Conservation (phyloP, 2,329 filamentous ascomycete genomes). For the Fusarium floridanum region DNA sequence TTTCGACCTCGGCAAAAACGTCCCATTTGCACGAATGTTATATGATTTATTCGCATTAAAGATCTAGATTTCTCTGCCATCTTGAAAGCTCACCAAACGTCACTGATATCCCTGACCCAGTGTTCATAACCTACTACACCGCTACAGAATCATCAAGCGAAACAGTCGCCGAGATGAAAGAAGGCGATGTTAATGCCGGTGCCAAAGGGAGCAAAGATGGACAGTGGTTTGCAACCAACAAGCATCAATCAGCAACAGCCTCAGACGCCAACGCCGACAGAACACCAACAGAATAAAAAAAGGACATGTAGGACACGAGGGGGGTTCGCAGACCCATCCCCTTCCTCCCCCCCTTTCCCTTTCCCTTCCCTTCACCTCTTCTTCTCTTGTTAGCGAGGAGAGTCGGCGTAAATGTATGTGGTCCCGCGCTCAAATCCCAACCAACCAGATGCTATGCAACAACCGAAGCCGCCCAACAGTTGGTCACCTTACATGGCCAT, state of each 20-base stretch:
- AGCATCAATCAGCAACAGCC: conserved; percentile 43
- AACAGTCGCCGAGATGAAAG: background rate
- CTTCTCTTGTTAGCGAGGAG: conserved; percentile 9
- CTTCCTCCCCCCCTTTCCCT: conserved; percentile 17
- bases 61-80: conserved; percentile 46
- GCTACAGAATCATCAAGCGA: conserved; percentile 5
- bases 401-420: conserved; percentile 16
- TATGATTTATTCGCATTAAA: conserved; percentile 43
- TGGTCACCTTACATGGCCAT: conserved; percentile 84
- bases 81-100: conserved; percentile 21
- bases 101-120: background rate
- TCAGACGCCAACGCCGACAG: conserved; percentile 52
- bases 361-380: conserved; percentile 3
- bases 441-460: conserved; percentile 46
- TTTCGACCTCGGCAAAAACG: background rate
- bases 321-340: conserved; percentile 34
- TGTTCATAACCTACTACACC: background rate
- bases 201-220: conserved; percentile 32
- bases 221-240: conserved; percentile 37
- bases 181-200: conserved; percentile 24
- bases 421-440: conserved; percentile 24
- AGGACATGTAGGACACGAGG: conserved; percentile 31
- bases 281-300: conserved; percentile 45
- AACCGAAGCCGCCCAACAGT: conserved; percentile 21
- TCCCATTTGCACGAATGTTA: conserved; percentile 3